Evolutionary conservation across 306 rosid species (phyloP), one percentile per base, ranked within the genome.

Genomic region (Ziziphus jujuba): DNA sequence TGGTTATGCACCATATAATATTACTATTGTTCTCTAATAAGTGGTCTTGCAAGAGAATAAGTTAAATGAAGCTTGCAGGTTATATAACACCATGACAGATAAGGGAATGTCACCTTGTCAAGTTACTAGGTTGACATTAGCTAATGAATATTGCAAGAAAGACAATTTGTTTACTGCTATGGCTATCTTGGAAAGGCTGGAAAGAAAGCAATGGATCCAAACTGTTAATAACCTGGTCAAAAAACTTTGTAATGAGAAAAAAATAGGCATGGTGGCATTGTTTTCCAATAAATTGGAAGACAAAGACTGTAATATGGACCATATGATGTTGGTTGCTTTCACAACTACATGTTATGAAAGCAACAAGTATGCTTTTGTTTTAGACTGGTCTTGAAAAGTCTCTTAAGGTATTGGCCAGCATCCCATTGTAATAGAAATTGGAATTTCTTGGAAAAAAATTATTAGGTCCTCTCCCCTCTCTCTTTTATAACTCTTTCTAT

Each of bases 211-310:
- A 25, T 88, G 96, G 97, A 82, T 82, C 63, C 81, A 78, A 51
- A 90, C 95, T 0, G 97, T 81, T 52, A 82, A 79, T 56, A 86
- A 91, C 13, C 70, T 93, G 76, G 69, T 90, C 63, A 71, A 96
- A 82, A 93, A 93, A 80, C 91, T 93, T 44, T 75, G 96, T 63
- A 75, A 79, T 1, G 95, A 90, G 82, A 75, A 34, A 65, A 93
- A 90, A 82, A 97, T 90, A 12, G 98, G 91, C 52, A 81, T 86
- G 66, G 96, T 95, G 10, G 90, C 99, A 13, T 72, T 90, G 78
- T 86, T 93, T 85, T 86, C 88, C 61, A 87, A 88, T 51, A 86
- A 81, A 77, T 65, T 93, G 75, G 69, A 83, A 40, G 96, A 90
- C 62, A 78, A 83, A 77, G 88, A 90, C 33, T 62, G 34, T 31